Base-by-base conservation (phyloP, 192 early-diverging fungal genomes). In the Coemansia nantahalensis region DNA sequence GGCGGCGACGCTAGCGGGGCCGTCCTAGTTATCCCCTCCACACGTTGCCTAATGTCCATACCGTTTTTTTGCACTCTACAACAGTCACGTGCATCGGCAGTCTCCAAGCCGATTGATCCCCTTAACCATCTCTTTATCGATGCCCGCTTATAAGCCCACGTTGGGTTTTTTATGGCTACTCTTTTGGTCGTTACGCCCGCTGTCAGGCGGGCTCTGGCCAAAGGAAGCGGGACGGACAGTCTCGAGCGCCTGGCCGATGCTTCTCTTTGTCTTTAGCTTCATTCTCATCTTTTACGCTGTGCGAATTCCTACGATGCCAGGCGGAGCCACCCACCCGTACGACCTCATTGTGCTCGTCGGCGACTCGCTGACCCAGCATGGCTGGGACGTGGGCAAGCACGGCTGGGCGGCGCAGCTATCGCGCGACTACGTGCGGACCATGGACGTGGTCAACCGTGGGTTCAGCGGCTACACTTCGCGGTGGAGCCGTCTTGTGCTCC, bases 361-460 rank as follows among this genome's bases (percentile, higher is more conserved):
- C 18, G 72, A 76, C 53, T 65, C 61, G 18, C 17, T 76, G 16
- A 68, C 72, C 3, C 72, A 76, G 60, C 64, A 56, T 34, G 72
- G 72, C 44, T 68, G 55, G 59, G 56, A 68, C 39, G 65, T 76
- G 2, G 24, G 17, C 22, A 59, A 52, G 40, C 46, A 19, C 46
- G 72, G 72, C 15, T 76, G 72, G 72, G 52, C 57, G 0, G 65
- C 72, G 0, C 72, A 76, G 37, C 45, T 76, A 6, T 36, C 72
- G 0, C 48, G 39, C 10, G 14, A 46, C 1, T 76, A 76, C 44
- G 4, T 64, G 21, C 59, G 72, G 5, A 41, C 48, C 0, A 22
- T 67, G 4, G 72, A 68, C 45, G 50, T 76, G 1, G 15, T 68
- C 16, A 76, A 59, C 61, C 54, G 65, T 3, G 72, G 72, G 0